Conservation (phyloP, 2,329 filamentous ascomycete genomes). For the Calonectria hongkongensis region DNA sequence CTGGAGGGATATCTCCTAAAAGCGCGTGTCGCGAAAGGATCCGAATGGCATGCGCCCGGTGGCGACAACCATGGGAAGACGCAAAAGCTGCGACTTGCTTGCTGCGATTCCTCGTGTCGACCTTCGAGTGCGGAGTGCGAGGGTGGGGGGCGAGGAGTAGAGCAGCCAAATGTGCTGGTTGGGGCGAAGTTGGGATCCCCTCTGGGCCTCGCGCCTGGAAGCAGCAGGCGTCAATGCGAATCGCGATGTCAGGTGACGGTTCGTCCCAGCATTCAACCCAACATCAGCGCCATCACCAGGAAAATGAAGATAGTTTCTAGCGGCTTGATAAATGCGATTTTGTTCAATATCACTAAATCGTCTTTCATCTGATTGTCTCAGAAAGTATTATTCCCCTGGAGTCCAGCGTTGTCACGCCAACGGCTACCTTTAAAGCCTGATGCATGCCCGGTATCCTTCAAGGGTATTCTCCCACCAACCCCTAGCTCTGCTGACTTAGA, state of each 20-base stretch:
- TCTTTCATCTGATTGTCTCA: conserved; percentile 2
- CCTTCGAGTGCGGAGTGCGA: not conserved
- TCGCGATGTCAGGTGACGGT: conserved; percentile 56
- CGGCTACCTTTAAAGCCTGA: not conserved
- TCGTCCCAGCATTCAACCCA: conserved; percentile 28
- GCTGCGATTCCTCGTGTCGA: conserved; percentile 4
- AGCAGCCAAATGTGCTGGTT: conserved; percentile 26
- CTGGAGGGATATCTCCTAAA: conserved; percentile 39
- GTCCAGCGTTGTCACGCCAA: conserved; percentile 10
- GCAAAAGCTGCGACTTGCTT: not conserved
- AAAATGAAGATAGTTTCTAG: not conserved
- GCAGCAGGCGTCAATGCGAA: conserved; percentile 37
- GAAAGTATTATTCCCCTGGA: not conserved
- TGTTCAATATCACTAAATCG: not conserved
- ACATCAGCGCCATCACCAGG: not conserved
- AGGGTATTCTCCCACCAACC: not conserved
- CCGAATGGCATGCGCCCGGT: conserved; percentile 8
- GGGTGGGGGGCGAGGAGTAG: conserved; percentile 1
- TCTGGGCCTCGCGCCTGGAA: conserved; percentile 34
- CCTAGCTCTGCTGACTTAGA: not conserved
- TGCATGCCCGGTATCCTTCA: not conserved
- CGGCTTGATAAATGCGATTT: not conserved
- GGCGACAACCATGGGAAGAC: not conserved
- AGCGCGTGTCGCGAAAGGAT: conserved; percentile 30
- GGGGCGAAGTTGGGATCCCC: conserved; percentile 39